Conservation (phyloP, 148 eudicot genomes). For the Cornus controversa region DNA sequence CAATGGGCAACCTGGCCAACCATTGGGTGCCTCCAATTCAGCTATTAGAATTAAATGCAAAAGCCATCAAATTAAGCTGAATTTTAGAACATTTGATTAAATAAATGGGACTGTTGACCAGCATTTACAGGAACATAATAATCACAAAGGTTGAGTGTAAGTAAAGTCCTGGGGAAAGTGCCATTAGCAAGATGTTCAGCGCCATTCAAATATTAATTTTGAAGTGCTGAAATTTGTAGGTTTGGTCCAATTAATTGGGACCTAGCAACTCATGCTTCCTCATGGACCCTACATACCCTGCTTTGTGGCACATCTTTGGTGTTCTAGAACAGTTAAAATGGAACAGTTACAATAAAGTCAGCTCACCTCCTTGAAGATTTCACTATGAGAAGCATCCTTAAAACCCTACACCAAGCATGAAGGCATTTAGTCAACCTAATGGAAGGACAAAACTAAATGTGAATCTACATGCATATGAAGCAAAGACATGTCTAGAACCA, state of each 20-base stretch:
- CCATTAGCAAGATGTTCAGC: background rate
- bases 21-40: background rate
- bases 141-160: background rate
- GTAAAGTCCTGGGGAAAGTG: background rate
- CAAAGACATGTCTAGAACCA: background rate
- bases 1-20: background rate
- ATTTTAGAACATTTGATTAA: background rate
- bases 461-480: background rate
- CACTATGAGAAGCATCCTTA: conserved; percentile 58
- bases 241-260: background rate
- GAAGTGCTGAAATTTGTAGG: background rate
- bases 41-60: background rate
- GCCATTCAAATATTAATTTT: background rate
- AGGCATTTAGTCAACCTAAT: conserved; percentile 8
- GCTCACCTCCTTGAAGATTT: conserved; percentile 88
- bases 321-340: background rate
- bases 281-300: background rate
- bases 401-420: conserved; percentile 58
- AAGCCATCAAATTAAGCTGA: background rate
- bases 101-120: background rate
- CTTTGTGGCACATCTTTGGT: background rate
- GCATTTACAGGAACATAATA: background rate
- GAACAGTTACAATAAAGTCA: background rate
- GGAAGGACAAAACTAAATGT: background rate
- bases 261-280: background rate